A percentile compares a stretch with the other conserved stretches of the same genome.
phyloP scores from a whole-genome alignment of 371 early-diverging fungal genomes.

The Rhizopus sp. region DNA sequence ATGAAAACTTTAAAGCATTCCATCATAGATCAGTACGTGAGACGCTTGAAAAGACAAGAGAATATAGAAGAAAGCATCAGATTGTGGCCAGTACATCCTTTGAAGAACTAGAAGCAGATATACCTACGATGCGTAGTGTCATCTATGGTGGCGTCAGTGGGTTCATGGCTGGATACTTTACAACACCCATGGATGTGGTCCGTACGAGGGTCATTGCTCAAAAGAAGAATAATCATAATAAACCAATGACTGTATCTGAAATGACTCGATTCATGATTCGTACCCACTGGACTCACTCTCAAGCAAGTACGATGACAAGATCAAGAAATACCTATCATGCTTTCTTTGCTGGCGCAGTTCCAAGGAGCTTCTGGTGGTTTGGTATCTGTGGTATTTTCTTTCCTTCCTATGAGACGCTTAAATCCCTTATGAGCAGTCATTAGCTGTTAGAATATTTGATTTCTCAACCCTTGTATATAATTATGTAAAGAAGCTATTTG shows the following conservation, averaged over 20 bases:
- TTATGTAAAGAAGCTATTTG: too few relatives aligned
- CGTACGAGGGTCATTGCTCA: slow-evolving; percentile 79
- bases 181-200: slow-evolving; percentile 84
- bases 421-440: slow-evolving; percentile 39
- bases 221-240: slow-evolving; percentile 13
- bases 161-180: slow-evolving; percentile 77
- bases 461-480: too few relatives aligned
- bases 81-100: slow-evolving; percentile 52
- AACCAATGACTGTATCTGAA: slow-evolving; percentile 27
- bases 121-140: slow-evolving; percentile 69
- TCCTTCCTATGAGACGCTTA: slow-evolving; percentile 72
- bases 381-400: slow-evolving; percentile 81
- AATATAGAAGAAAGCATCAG: slow-evolving; percentile 36
- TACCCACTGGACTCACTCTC: slow-evolving; percentile 10
- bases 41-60: slow-evolving; percentile 31
- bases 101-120: slow-evolving; percentile 61
- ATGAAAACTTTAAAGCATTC: slow-evolving; percentile 77
- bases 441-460: background rate
- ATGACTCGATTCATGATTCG: slow-evolving; percentile 30
- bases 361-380: slow-evolving; percentile 78
- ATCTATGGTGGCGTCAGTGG: slow-evolving; percentile 81
- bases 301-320: slow-evolving; percentile 7
- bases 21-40: slow-evolving; percentile 59
- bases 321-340: slow-evolving; percentile 26
- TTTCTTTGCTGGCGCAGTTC: slow-evolving; percentile 69